These are phyloP conservation scores for Filobasidium wieringae DNA, from an alignment of 768 basidiomycete genomes.

Conservation along the genomic window DNA sequence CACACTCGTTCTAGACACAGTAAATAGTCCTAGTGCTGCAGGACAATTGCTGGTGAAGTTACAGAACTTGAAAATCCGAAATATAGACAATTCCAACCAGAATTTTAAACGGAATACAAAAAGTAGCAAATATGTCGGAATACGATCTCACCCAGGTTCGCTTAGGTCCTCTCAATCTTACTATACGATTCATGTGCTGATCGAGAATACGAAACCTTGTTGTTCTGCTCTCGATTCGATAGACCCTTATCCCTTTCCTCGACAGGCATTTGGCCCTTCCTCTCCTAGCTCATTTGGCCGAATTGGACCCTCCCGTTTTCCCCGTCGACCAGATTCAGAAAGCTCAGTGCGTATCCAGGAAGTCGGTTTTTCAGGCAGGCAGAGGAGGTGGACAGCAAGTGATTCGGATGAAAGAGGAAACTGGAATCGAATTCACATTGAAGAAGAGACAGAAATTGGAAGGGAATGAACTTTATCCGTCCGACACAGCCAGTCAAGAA, in stretches of 20 bases:
- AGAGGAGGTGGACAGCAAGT: not conserved
- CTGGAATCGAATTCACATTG: too few species aligned
- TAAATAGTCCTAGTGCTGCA: too few species aligned
- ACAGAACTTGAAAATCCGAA: too few species aligned
- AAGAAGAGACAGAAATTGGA: too few species aligned
- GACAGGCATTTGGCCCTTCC: slow-evolving; percentile 94
- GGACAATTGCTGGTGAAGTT: too few species aligned
- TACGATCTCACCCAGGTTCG: slow-evolving; percentile 62
- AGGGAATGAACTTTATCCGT: too few species aligned
- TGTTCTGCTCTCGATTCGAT: slow-evolving; percentile 19
- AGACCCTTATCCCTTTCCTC: slow-evolving; percentile 77
- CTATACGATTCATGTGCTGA: not conserved
- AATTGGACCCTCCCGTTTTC: slow-evolving; percentile 53
- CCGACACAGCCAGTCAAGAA: too few species aligned
- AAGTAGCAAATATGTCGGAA: slow-evolving; percentile 49
- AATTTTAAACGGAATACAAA: too few species aligned
- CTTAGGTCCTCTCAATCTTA: too few species aligned
- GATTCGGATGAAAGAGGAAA: not conserved
- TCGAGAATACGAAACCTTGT: not conserved
- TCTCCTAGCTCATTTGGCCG: slow-evolving; percentile 72
- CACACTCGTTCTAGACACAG: too few species aligned
- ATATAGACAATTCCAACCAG: too few species aligned
- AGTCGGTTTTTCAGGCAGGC: not conserved
- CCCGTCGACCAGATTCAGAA: slow-evolving; percentile 64
- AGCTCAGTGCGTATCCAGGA: slow-evolving; percentile 50